Evolutionary conservation across 495 filamentous ascomycete species (phyloP), one percentile per base, ranked within the genome.

Genomic region (Penicillium chermesinum): DNA sequence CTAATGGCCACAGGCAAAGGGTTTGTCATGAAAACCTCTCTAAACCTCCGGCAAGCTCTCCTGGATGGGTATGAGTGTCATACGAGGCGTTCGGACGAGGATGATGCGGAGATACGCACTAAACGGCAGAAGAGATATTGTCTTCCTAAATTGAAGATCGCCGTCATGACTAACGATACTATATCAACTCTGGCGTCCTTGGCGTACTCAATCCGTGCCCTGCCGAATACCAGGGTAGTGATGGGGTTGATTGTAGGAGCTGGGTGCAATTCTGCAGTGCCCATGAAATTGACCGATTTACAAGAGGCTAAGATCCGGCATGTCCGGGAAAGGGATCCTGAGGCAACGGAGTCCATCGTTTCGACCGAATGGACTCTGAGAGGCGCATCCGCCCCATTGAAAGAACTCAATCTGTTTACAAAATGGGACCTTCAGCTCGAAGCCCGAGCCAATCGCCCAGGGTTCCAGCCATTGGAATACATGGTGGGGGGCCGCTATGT

Each of bases 301-400:
- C 77, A 82, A 53, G 69, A 72, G 7, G 72, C 63, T 38, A 89
- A 89, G 58, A 58, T 64, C 55, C 48, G 55, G 35, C 44, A 60
- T 49, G 55, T 66, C 19, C 48, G 43, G 18, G 58, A 63, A 39
- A 60, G 64, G 49, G 42, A 60, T 4, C 58, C 61, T 0, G 72
- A 55, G 17, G 72, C 71, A 1, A 61, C 75, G 15, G 67, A 79
- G 27, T 78, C 88, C 1, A 76, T 87, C 0, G 77, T 90, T 25
- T 88, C 87, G 52, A 91, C 87, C 0, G 87, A 91, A 64, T 88
- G 84, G 85, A 84, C 82, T 35, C 87, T 91, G 41, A 77, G 75
- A 17, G 85, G 81, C 1, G 76, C 85, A 3, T 72, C 77, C 2
- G 69, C 69, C 5, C 81, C 87, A 1, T 64, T 91, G 6, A 63